A percentile compares a stretch with the other conserved stretches of the same genome.
phyloP scores from a whole-genome alignment of 2,329 filamentous ascomycete species.

The Cryphonectria parasitica region DNA sequence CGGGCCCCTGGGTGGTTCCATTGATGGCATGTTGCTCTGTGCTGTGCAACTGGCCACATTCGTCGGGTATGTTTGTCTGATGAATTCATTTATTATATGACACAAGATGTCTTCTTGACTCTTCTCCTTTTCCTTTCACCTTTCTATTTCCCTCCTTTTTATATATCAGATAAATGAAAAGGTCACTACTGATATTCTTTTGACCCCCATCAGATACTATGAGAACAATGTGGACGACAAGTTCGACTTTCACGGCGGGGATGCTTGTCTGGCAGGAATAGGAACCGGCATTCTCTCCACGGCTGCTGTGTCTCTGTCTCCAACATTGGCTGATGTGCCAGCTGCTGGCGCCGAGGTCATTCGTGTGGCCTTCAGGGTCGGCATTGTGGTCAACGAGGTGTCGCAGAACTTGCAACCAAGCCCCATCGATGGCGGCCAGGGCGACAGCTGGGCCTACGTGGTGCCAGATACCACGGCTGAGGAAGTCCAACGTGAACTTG shows the following conservation, averaged over 20 bases:
- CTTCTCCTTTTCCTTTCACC: too few species aligned
- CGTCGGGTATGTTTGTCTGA: conserved; percentile 45
- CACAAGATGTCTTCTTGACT: too few species aligned
- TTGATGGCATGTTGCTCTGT: conserved; percentile 49
- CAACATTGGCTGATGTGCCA: conserved; percentile 44
- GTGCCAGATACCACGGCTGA: conserved; percentile 39
- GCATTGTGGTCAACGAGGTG: conserved; percentile 46
- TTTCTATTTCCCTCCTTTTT: not conserved
- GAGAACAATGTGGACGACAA: conserved; percentile 34
- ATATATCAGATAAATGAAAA: too few species aligned
- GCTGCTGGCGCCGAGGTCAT: conserved; percentile 46
- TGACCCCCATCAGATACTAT: conserved; percentile 36
- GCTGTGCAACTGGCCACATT: conserved; percentile 45
- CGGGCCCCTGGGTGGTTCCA: conserved; percentile 46
- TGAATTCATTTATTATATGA: not conserved
- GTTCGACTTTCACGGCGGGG: conserved; percentile 33
- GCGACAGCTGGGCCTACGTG: conserved; percentile 48
- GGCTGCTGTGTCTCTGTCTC: conserved; percentile 47
- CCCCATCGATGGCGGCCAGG: conserved; percentile 22
- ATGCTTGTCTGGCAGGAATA: conserved; percentile 43
- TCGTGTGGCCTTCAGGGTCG: conserved; percentile 50
- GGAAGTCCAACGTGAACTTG: conserved; percentile 44
- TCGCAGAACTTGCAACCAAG: conserved; percentile 47
- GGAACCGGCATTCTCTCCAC: conserved; percentile 50
- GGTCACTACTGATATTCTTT: not conserved